phyloP scores from a whole-genome alignment of 345 rosid species.

The Populus ilicifolia region DNA sequence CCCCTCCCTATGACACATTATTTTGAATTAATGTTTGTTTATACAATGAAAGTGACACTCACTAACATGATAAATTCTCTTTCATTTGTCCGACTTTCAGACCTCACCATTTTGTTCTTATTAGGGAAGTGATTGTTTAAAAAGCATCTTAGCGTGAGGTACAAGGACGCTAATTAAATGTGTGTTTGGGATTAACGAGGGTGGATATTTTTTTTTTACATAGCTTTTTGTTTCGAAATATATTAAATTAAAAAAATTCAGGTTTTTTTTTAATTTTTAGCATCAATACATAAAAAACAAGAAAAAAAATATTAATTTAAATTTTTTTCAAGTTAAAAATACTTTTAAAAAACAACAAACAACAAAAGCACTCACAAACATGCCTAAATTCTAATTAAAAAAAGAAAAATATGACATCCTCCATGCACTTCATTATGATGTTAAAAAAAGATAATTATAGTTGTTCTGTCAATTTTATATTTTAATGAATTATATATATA shows the following conservation, averaged over 20 bases:
- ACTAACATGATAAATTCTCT: constrained; percentile 25
- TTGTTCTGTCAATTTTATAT: background rate
- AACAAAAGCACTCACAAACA: too few species aligned
- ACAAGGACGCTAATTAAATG: too few species aligned
- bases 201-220: too few species aligned
- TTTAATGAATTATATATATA: too few species aligned
- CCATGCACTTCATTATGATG: background rate
- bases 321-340: too few species aligned
- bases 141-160: background rate
- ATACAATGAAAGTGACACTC: constrained; percentile 37
- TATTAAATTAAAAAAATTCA: too few species aligned
- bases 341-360: too few species aligned
- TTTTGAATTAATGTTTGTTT: constrained; percentile 4
- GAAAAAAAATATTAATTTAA: too few species aligned
- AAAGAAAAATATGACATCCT: background rate
- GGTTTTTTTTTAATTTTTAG: too few species aligned
- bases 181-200: too few species aligned
- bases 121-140: background rate
- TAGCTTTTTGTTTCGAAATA: too few species aligned
- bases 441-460: constrained; percentile 10
- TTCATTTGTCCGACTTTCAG: constrained; percentile 19
- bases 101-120: constrained; percentile 13
- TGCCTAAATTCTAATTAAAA: background rate
- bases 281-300: too few species aligned
- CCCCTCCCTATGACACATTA: background rate